These are phyloP conservation scores for Chlorella sp. DNA, from an alignment of 139 green algal genomes.

Conservation along the genomic window DNA sequence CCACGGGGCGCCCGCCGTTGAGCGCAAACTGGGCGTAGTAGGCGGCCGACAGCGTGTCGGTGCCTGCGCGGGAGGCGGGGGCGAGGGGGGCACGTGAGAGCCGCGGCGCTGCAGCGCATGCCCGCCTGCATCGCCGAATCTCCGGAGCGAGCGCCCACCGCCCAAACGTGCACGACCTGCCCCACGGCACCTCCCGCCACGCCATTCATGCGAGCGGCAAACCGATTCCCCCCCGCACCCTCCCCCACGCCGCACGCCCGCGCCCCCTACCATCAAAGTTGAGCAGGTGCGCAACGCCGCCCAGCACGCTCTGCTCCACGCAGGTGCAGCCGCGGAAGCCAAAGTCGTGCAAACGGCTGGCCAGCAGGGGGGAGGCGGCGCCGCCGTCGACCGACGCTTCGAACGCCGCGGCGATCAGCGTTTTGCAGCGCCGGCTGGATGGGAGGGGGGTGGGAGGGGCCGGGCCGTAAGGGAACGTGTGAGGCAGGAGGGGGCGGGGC, in stretches of 20 bases:
- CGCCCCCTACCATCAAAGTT: slow-evolving; percentile 81
- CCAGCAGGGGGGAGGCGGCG: slow-evolving; percentile 54
- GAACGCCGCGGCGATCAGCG: slow-evolving; percentile 81
- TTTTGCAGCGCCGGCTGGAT: slow-evolving; percentile 61
- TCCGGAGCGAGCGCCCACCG: no score
- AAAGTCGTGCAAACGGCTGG: slow-evolving; percentile 81
- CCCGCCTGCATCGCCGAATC: no score
- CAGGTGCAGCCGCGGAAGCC: slow-evolving; percentile 83
- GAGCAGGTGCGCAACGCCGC: slow-evolving; percentile 87
- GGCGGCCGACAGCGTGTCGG: slow-evolving; percentile 85
- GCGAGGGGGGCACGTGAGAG: no score
- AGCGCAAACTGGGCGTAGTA: slow-evolving; percentile 91
- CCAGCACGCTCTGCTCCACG: slow-evolving; percentile 86
- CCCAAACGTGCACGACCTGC: no score
- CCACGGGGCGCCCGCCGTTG: slow-evolving; percentile 81
- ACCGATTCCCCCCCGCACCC: no score
- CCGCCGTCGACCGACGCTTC: slow-evolving; percentile 68
- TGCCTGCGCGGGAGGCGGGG: no score
- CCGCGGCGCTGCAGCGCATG: no score
- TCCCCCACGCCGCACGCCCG: no score
- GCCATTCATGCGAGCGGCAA: no score
- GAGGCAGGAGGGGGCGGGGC: no score
- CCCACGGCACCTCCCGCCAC: no score
- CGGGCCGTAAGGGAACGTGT: no score
- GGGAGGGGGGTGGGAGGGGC: background rate